Percentiles rank a stretch among this genome's conserved stretches.
Conservation (phyloP, 306 rosid species). For the Crotalaria pallida region DNA sequence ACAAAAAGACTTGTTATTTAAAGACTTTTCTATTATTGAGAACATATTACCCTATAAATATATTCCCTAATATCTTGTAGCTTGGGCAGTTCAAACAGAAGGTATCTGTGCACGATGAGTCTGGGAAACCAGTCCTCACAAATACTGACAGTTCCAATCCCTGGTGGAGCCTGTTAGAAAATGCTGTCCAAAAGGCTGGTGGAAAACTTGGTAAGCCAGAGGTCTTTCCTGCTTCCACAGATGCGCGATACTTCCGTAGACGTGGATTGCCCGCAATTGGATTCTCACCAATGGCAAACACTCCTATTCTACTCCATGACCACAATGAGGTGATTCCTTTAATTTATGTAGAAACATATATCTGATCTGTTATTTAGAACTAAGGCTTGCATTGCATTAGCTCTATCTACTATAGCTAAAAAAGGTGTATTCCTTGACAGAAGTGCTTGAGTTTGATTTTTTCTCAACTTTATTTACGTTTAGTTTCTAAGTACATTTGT, state of each 20-base stretch:
- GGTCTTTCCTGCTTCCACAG: conserved; percentile 82
- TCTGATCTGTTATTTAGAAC: background rate
- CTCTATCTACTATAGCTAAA: background rate
- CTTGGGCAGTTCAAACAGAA: conserved; percentile 76
- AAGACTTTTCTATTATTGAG: background rate
- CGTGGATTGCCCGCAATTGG: conserved; percentile 86
- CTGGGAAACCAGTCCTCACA: conserved; percentile 60
- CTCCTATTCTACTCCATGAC: conserved; percentile 88
- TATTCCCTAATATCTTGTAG: conserved; percentile 26
- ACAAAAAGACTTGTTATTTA: background rate
- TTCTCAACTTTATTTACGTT: background rate
- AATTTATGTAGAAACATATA: background rate
- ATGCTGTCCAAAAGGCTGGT: conserved; percentile 63
- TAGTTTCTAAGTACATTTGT: background rate
- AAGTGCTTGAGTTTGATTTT: background rate
- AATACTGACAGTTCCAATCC: conserved; percentile 76
- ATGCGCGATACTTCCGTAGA: conserved; percentile 74
- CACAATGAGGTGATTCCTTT: conserved; percentile 77
- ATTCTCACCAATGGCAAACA: conserved; percentile 92
- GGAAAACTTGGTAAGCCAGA: conserved; percentile 87
- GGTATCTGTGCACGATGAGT: conserved; percentile 31
- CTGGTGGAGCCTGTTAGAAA: conserved; percentile 83
- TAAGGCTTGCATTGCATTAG: background rate
- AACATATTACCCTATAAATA: background rate
- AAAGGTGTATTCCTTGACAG: background rate